A percentile compares a stretch with the other conserved stretches of the same genome.
These are phyloP conservation scores for Flaveria robusta DNA, from an alignment of 129 eudicot genomes.

Conservation along the genomic window DNA sequence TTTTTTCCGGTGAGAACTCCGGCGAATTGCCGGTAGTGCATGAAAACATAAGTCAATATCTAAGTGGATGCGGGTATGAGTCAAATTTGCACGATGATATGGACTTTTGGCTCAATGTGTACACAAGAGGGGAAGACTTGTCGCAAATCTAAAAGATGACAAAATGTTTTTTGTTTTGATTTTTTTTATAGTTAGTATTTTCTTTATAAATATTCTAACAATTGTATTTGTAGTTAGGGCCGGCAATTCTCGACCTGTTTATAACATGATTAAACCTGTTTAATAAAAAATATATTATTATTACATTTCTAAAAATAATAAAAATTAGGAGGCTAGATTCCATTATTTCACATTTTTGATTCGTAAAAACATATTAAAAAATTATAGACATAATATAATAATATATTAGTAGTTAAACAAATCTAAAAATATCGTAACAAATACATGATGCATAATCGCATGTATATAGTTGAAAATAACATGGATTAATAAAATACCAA, in stretches of 20 bases:
- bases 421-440: too few species aligned
- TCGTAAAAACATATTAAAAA: too few species aligned
- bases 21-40: slow-evolving; percentile 28
- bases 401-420: too few species aligned
- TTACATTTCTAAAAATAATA: too few species aligned
- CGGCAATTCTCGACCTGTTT: too few species aligned
- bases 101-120: slow-evolving; percentile 61
- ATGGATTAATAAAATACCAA: too few species aligned
- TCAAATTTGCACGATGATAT: slow-evolving; percentile 42
- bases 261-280: too few species aligned
- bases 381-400: too few species aligned
- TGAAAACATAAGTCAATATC: slow-evolving; percentile 36
- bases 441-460: neutral
- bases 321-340: too few species aligned
- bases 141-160: slow-evolving; percentile 33
- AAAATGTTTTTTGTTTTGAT: neutral
- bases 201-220: slow-evolving; percentile 9
- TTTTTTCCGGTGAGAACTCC: slow-evolving; percentile 39
- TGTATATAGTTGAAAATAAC: too few species aligned
- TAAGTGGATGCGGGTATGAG: slow-evolving; percentile 36
- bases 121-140: slow-evolving; percentile 46
- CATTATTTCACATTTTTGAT: too few species aligned
- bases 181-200: slow-evolving; percentile 7
- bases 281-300: too few species aligned
- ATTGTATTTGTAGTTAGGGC: slow-evolving; percentile 20